A percentile compares a stretch with the other conserved stretches of the same genome.
phyloP scores from a whole-genome alignment of 2,329 filamentous ascomycete genomes.

The Scytalidium lignicola region DNA sequence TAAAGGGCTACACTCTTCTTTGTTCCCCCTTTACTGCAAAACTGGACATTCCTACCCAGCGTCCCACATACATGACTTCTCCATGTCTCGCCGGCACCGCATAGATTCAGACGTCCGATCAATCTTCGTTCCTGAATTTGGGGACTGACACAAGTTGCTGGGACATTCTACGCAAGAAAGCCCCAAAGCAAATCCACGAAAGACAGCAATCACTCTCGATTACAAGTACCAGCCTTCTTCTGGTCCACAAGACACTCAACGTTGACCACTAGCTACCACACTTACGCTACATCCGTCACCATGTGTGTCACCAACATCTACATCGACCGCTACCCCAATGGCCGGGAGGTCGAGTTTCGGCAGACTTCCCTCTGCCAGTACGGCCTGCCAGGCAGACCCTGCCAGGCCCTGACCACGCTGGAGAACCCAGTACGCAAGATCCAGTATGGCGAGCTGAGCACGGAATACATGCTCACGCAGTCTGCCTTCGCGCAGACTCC shows the following conservation, averaged over 20 bases:
- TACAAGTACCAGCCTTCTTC: not conserved
- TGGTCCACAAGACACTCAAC: conserved; percentile 3
- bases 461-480: conserved; percentile 31
- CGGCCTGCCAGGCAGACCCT: conserved; percentile 34
- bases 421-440: conserved; percentile 36
- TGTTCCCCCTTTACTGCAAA: no score
- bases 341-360: conserved; percentile 31
- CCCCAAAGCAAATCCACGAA: conserved; percentile 9
- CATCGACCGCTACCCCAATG: conserved; percentile 43
- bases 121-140: conserved; percentile 23
- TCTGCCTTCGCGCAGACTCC: conserved; percentile 19
- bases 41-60: not conserved
- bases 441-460: conserved; percentile 29
- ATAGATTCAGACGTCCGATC: conserved; percentile 22
- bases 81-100: conserved; percentile 24
- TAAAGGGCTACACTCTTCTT: no score
- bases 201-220: conserved; percentile 5
- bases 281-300: conserved; percentile 27
- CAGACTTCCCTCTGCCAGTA: conserved; percentile 34
- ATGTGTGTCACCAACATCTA: conserved; percentile 48
- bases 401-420: conserved; percentile 35
- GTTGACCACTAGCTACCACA: conserved; percentile 2
- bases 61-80: conserved; percentile 20
- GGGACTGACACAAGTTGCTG: conserved; percentile 21
- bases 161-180: conserved; percentile 7